Conservation (phyloP, 192 early-diverging fungal species). For the Entomortierella lignicola region DNA sequence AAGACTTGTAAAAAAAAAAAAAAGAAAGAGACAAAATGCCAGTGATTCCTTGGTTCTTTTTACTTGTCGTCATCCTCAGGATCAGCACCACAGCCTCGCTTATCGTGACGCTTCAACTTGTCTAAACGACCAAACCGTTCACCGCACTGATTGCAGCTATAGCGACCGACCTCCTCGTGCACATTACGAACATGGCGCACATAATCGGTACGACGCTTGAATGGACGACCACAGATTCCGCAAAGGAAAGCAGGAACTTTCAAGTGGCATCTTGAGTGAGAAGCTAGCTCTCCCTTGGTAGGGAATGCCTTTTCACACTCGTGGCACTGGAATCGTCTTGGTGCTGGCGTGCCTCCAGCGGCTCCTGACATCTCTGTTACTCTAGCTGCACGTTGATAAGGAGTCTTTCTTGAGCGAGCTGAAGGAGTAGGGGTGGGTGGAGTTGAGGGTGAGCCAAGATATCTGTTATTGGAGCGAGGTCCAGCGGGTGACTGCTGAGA, state of each 20-base stretch:
- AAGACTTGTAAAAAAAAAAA: background rate
- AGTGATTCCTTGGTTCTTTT: background rate
- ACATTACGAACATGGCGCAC: slow-evolving; percentile 53
- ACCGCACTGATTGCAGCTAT: slow-evolving; percentile 43
- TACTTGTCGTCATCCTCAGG: slow-evolving; percentile 36
- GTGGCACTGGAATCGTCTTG: slow-evolving; percentile 45
- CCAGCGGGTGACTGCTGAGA: slow-evolving; percentile 20
- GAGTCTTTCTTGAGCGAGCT: slow-evolving; percentile 16
- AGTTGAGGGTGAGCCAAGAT: slow-evolving; percentile 12
- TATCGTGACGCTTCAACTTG: slow-evolving; percentile 52
- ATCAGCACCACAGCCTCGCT: slow-evolving; percentile 41
- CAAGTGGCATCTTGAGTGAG: slow-evolving; percentile 46
- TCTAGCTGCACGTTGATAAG: slow-evolving; percentile 22
- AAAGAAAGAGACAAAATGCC: background rate
- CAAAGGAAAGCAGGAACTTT: slow-evolving; percentile 53
- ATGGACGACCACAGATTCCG: slow-evolving; percentile 51
- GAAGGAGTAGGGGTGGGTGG: slow-evolving; percentile 22
- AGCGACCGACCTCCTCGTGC: slow-evolving; percentile 52
- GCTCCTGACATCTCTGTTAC: slow-evolving; percentile 6
- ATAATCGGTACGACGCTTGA: slow-evolving; percentile 52
- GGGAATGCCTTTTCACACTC: slow-evolving; percentile 55
- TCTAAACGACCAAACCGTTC: slow-evolving; percentile 51
- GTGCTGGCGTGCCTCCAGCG: slow-evolving; percentile 12
- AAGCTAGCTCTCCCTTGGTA: slow-evolving; percentile 49
- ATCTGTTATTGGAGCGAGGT: slow-evolving; percentile 19